Conservation (phyloP, 1,284 basidiomycete species). For the Schizophyllum commune region DNA sequence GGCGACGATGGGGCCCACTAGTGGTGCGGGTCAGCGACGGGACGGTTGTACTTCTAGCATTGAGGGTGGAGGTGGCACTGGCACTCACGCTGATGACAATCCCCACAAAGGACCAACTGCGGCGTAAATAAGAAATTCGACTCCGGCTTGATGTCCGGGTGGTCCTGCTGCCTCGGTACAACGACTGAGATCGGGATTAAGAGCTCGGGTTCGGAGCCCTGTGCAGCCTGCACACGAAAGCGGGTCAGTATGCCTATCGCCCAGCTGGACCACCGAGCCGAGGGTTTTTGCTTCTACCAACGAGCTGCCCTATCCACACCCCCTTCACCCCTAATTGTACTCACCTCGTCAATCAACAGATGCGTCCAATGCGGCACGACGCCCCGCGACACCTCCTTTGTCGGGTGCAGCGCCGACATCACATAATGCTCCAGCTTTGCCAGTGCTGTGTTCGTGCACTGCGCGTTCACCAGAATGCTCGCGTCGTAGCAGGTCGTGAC, state of each 20-base stretch:
- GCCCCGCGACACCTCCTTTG: constrained; percentile 13
- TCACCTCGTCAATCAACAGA: constrained; percentile 40
- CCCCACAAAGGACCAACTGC: constrained; percentile 38
- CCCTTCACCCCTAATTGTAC: no score
- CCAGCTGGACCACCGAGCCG: no score
- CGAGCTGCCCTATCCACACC: no score
- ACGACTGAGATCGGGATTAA: constrained; percentile 38
- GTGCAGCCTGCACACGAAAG: constrained; percentile 28
- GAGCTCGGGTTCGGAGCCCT: constrained; percentile 40
- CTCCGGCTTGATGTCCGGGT: constrained; percentile 3
- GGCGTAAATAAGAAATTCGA: constrained; percentile 20
- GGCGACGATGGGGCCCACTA: constrained; percentile 37
- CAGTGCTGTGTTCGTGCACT: constrained; percentile 32
- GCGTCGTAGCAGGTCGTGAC: constrained; percentile 36
- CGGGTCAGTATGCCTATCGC: neutral
- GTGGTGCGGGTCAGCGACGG: neutral
- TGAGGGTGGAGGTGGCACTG: no score
- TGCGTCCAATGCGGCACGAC: constrained; percentile 39
- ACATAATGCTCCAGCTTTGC: constrained; percentile 31
- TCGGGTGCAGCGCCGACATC: constrained; percentile 25
- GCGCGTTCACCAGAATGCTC: constrained; percentile 30
- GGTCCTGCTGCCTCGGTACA: constrained; percentile 13
- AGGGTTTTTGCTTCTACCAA: no score
- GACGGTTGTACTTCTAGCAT: neutral
- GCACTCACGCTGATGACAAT: constrained; percentile 32